These are phyloP conservation scores for Parietaria judaica DNA, from an alignment of 306 rosid species.

Conservation along the genomic window DNA sequence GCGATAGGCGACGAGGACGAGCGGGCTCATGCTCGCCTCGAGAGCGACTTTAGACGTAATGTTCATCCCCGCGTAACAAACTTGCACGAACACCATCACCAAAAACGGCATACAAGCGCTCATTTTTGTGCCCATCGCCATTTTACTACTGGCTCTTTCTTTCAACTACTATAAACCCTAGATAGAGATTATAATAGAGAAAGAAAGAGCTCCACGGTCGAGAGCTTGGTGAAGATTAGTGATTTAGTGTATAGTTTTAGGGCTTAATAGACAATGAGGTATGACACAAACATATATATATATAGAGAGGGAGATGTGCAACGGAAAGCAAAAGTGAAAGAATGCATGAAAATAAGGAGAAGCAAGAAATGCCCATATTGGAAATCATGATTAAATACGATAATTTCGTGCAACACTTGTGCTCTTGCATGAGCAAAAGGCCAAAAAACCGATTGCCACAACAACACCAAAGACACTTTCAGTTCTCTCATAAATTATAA, in stretches of 20 bases:
- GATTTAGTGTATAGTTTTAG: neutral
- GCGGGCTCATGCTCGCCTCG: conserved; percentile 63
- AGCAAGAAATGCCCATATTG: conserved; percentile 17
- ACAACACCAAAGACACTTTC: conserved; percentile 19
- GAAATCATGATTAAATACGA: conserved; percentile 1
- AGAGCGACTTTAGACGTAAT: conserved; percentile 81
- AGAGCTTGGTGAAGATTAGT: neutral
- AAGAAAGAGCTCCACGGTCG: neutral
- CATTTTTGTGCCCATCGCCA: conserved; percentile 19
- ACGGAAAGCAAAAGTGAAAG: conserved; percentile 18
- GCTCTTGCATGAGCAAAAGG: conserved; percentile 20
- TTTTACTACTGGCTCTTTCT: neutral
- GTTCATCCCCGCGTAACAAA: conserved; percentile 55
- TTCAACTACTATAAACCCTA: neutral
- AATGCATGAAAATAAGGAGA: conserved; percentile 20
- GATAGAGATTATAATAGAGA: neutral
- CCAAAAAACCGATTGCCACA: conserved; percentile 16
- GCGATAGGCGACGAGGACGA: conserved; percentile 71
- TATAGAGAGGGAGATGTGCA: neutral
- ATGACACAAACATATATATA: neutral
- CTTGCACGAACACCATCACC: conserved; percentile 49
- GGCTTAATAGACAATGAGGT: neutral
- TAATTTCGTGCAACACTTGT: conserved; percentile 28
- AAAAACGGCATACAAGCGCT: conserved; percentile 38
- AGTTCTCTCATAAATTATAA: neutral